phyloP scores from a whole-genome alignment of 495 filamentous ascomycete genomes.

The Parathielavia appendiculata region DNA sequence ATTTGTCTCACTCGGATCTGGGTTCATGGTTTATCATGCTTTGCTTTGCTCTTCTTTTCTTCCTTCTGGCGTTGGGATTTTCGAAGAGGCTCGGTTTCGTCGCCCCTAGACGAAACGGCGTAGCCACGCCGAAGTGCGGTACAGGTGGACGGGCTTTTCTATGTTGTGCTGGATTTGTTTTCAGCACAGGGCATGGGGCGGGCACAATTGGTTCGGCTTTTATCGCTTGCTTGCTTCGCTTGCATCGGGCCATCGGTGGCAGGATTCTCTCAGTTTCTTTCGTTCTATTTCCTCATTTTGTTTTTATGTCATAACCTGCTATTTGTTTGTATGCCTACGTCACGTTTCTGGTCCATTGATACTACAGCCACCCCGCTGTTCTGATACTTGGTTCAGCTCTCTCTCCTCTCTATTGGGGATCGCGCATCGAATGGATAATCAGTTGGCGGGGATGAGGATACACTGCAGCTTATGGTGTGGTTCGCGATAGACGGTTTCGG shows the following conservation, averaged over 20 bases:
- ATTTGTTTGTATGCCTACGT: neutral
- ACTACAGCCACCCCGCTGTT: neutral
- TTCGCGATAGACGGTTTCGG: neutral
- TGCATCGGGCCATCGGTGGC: neutral
- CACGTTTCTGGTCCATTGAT: neutral
- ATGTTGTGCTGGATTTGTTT: constrained; percentile 10
- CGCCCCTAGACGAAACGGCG: constrained; percentile 1
- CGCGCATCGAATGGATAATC: neutral
- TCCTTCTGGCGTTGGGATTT: constrained; percentile 14
- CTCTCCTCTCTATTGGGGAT: too few species aligned
- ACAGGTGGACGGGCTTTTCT: constrained; percentile 2
- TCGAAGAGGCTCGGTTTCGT: neutral
- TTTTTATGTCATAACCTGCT: neutral
- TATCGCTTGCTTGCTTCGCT: neutral
- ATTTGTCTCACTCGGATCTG: constrained; percentile 3
- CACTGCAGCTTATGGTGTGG: neutral
- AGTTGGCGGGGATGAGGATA: neutral
- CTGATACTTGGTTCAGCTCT: too few species aligned
- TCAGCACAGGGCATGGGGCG: constrained; percentile 1
- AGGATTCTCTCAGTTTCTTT: neutral
- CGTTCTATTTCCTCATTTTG: neutral
- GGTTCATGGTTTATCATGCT: constrained; percentile 3
- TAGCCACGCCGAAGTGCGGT: neutral
- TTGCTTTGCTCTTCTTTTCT: neutral
- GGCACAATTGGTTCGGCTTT: neutral